phyloP scores from a whole-genome alignment of 768 basidiomycete species.

The Punctularia strigosozonata region DNA sequence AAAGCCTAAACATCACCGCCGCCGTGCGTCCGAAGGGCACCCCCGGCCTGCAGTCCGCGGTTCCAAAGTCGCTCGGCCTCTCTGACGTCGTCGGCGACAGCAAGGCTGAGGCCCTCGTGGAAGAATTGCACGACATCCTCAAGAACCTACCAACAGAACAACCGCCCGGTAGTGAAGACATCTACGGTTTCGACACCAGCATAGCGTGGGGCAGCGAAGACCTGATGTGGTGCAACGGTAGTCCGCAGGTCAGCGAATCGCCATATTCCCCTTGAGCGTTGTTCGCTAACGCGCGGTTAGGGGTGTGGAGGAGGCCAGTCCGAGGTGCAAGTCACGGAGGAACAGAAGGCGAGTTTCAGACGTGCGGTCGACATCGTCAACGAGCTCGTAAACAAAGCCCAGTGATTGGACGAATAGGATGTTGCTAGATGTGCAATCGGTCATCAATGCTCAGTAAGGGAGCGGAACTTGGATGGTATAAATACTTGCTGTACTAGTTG shows the following conservation, averaged over 20 bases:
- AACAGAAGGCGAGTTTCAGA: slow-evolving; percentile 57
- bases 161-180: slow-evolving; percentile 54
- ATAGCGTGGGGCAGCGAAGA: slow-evolving; percentile 49
- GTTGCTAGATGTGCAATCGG: too few species aligned
- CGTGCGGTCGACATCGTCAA: slow-evolving; percentile 60
- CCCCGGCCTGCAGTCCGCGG: slow-evolving; percentile 25
- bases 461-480: too few species aligned
- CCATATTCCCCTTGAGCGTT: too few species aligned
- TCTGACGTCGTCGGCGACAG: slow-evolving; percentile 15
- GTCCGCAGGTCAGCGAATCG: too few species aligned
- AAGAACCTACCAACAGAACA: slow-evolving; percentile 42
- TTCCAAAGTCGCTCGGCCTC: slow-evolving; percentile 28
- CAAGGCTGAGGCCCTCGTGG: slow-evolving; percentile 28
- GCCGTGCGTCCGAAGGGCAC: slow-evolving; percentile 38
- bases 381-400: slow-evolving; percentile 24
- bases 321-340: slow-evolving; percentile 36
- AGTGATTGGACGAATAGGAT: slow-evolving; percentile 3
- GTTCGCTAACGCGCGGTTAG: too few species aligned
- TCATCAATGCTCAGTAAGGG: too few species aligned
- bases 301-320: slow-evolving; percentile 48
- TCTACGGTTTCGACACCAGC: slow-evolving; percentile 59
- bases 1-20: slow-evolving; percentile 32
- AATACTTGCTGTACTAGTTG: too few species aligned
- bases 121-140: slow-evolving; percentile 50
- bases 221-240: slow-evolving; percentile 50